Evolutionary conservation across 306 rosid species (phyloP).

Genomic region (Spatholobus suberectus): DNA sequence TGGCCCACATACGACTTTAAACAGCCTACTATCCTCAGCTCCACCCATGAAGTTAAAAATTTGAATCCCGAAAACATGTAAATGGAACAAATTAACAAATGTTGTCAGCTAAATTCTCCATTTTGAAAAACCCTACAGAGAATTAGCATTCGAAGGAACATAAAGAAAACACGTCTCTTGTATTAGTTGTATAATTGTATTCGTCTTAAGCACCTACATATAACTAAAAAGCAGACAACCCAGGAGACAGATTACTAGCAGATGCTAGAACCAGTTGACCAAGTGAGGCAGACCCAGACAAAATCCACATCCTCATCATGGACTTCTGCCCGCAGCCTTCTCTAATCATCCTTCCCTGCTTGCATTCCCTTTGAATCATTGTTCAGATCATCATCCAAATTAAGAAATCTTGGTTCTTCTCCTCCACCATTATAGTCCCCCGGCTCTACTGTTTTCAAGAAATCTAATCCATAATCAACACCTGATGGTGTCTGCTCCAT

Average conservation of each 20-base stretch:
- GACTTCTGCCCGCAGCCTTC: background rate
- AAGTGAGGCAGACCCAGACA: background rate
- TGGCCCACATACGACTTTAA: background rate
- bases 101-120: conserved; percentile 59
- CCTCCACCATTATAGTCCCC: conserved; percentile 37
- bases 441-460: conserved; percentile 57
- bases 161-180: background rate
- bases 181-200: background rate
- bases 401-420: conserved; percentile 49
- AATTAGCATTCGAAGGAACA: conserved; percentile 48
- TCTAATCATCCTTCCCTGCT: background rate
- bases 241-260: background rate
- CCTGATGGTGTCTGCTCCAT: conserved; percentile 58
- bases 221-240: conserved; percentile 12
- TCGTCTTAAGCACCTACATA: background rate
- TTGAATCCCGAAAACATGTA: conserved; percentile 11
- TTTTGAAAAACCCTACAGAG: conserved; percentile 58
- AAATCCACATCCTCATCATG: background rate
- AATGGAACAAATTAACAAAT: conserved; percentile 38
- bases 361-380: conserved; percentile 31
- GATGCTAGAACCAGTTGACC: background rate
- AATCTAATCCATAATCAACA: conserved; percentile 64
- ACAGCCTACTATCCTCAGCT: conserved; percentile 29
- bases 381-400: conserved; percentile 40
- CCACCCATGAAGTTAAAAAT: background rate